Base-by-base conservation (phyloP, 1,139 yeast species). In the Lodderomyces beijingensis region DNA sequence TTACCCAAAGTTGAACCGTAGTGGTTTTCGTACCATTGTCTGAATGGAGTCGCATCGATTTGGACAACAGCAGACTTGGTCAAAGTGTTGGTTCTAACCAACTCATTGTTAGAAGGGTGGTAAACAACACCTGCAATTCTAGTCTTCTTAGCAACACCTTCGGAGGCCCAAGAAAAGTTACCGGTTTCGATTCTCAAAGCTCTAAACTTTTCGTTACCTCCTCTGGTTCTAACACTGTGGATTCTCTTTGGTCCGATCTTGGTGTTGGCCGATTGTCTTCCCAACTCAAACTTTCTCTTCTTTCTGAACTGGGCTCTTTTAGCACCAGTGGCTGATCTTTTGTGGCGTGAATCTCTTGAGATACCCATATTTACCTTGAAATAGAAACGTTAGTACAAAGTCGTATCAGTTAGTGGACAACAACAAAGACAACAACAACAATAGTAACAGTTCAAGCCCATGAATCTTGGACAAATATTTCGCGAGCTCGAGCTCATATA, bases 291-390 rank as follows among this genome's bases (percentile, higher is more conserved):
- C 95, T 91, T 91, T 82, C 99, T 82, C 96, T 91, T 91, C 91
- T 91, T 91, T 86, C 98, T 89, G 94, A 82, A 87, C 75, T 87
- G 95, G 74, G 98, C 97, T 77, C 97, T 89, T 77, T 88, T 89
- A 70, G 98, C 99, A 83, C 99, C 99, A 68, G 99, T 89, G 73
- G 95, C 96, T 62, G 96, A 77, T 77, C 98, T 94, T 86, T 91
- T 91, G 88, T 91, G 98, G 79, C 96, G 96, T 73, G 98, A 89
- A 80, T 91, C 98, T 83, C 99, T 93, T 76, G 97, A 89, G 85
- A 91, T 91, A 89, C 98, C 97, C 98, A 91, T 91, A 54, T 53
- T 49, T 44, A 34, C 39, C 47, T 45, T 44, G 33, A 32, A 35
- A 13, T 9, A 25, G 9, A 16, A 26, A 31, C 34, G 62, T 58